Percentiles rank a stretch among this genome's conserved stretches.
These are phyloP conservation scores for Coniochaeta sp. DNA, from an alignment of 2,329 filamentous ascomycete genomes.

Conservation along the genomic window DNA sequence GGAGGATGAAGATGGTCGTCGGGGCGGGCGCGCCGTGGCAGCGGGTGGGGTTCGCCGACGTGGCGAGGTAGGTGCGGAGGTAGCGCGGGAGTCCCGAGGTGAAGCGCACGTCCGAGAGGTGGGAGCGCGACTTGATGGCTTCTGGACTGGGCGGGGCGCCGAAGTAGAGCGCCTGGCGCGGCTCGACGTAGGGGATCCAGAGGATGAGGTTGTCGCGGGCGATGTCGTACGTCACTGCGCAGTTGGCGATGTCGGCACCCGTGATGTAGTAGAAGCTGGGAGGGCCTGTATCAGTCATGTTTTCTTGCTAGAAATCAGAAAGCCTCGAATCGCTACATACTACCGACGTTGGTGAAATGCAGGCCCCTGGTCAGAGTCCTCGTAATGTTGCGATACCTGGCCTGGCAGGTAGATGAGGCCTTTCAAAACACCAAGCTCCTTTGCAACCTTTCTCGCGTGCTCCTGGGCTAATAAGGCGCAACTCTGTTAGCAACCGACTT, in stretches of 20 bases:
- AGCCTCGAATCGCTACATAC: slow-evolving; percentile 28
- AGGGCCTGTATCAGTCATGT: background rate
- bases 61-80: slow-evolving; percentile 37
- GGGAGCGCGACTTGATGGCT: slow-evolving; percentile 54
- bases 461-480: slow-evolving; percentile 35
- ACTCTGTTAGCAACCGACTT: background rate
- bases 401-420: slow-evolving; percentile 52
- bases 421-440: slow-evolving; percentile 37
- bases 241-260: slow-evolving; percentile 47
- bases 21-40: slow-evolving; percentile 29
- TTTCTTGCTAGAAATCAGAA: no score
- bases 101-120: slow-evolving; percentile 66
- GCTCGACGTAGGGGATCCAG: slow-evolving; percentile 66
- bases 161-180: slow-evolving; percentile 54
- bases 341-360: slow-evolving; percentile 52
- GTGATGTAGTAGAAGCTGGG: slow-evolving; percentile 52
- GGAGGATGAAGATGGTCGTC: slow-evolving; percentile 2
- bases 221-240: slow-evolving; percentile 51
- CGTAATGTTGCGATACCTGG: slow-evolving; percentile 40
- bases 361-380: slow-evolving; percentile 51
- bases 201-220: slow-evolving; percentile 56
- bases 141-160: slow-evolving; percentile 53
- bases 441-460: slow-evolving; percentile 49
- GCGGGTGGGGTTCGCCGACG: slow-evolving; percentile 38
- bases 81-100: slow-evolving; percentile 38